Evolutionary conservation across 2,329 filamentous ascomycete species (phyloP).

Genomic region (Colletotrichum horii): DNA sequence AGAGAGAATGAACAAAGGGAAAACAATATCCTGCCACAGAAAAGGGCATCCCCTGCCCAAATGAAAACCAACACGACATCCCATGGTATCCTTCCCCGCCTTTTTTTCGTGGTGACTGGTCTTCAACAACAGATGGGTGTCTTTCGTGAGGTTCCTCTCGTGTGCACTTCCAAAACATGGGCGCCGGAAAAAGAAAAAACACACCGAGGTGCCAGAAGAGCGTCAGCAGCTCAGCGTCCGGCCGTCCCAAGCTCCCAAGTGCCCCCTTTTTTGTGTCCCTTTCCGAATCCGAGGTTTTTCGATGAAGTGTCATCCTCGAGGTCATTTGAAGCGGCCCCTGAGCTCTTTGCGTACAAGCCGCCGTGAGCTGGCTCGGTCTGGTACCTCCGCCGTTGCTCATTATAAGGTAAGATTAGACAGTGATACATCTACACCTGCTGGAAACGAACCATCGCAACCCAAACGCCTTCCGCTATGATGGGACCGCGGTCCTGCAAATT

Average conservation of each 20-base stretch:
- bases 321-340: slow-evolving; percentile 10
- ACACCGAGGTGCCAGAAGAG: slow-evolving; percentile 9
- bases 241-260: slow-evolving; percentile 26
- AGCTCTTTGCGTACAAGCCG: slow-evolving; percentile 28
- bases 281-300: slow-evolving; percentile 36
- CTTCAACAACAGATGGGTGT: slow-evolving; percentile 10
- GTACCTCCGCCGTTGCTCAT: slow-evolving; percentile 21
- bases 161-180: background rate
- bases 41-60: slow-evolving; percentile 10
- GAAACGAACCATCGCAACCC: slow-evolving; percentile 51
- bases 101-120: slow-evolving; percentile 16
- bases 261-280: slow-evolving; percentile 28
- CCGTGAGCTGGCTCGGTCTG: slow-evolving; percentile 15
- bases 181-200: background rate
- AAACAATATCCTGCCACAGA: slow-evolving; percentile 21
- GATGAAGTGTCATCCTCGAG: slow-evolving; percentile 28
- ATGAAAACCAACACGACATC: slow-evolving; percentile 8
- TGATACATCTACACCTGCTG: slow-evolving; percentile 54
- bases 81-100: slow-evolving; percentile 18
- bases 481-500: slow-evolving; percentile 28
- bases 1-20: slow-evolving; percentile 22
- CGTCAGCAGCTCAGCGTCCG: slow-evolving; percentile 21
- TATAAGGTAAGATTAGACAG: slow-evolving; percentile 57
- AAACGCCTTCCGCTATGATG: slow-evolving; percentile 63
- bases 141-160: background rate